phyloP scores from a whole-genome alignment of 2,329 filamentous ascomycete species.

The Hypoxylon sp. region DNA sequence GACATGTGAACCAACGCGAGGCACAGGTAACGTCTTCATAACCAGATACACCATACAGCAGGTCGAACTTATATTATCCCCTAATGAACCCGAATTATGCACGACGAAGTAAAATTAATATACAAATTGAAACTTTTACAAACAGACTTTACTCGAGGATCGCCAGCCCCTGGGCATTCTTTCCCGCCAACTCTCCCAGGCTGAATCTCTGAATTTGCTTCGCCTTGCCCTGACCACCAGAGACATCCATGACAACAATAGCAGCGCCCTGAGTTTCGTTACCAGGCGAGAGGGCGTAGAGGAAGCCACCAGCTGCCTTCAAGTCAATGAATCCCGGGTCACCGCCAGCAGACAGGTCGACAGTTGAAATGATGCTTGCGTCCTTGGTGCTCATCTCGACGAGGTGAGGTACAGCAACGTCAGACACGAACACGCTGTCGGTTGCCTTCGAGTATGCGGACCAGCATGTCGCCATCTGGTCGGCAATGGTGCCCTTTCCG shows the following conservation, averaged over 20 bases:
- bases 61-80: no score
- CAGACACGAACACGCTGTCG: conserved; percentile 65
- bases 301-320: conserved; percentile 58
- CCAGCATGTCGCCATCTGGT: conserved; percentile 68
- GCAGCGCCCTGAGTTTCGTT: conserved; percentile 54
- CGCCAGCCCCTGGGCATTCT: conserved; percentile 47
- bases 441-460: conserved; percentile 58
- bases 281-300: conserved; percentile 66
- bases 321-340: conserved; percentile 66
- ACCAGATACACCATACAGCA: no score
- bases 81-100: no score
- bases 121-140: neutral
- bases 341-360: conserved; percentile 56
- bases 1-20: no score
- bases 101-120: no score
- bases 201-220: conserved; percentile 48
- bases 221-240: conserved; percentile 34
- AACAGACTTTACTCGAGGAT: conserved; percentile 23
- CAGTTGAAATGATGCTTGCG: conserved; percentile 54
- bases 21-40: no score
- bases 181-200: conserved; percentile 40
- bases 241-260: conserved; percentile 50
- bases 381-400: conserved; percentile 64
- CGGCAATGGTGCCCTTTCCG: conserved; percentile 54
- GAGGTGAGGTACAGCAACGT: conserved; percentile 60